A percentile compares a stretch with the other conserved stretches of the same genome.
Evolutionary conservation across 768 basidiomycete genomes (phyloP).

Genomic region (Kwoniella bestiolae): DNA sequence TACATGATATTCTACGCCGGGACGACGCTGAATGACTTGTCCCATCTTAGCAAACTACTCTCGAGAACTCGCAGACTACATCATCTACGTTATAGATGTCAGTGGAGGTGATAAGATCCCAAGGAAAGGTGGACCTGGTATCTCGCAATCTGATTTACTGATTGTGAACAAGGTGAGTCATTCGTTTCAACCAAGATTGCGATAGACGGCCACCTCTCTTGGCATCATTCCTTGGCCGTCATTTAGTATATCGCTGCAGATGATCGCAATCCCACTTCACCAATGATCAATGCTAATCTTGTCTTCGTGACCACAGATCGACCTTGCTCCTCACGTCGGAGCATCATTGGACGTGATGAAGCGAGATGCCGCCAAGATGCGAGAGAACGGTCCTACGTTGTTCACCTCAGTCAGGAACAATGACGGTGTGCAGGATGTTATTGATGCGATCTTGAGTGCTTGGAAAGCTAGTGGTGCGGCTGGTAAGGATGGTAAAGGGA

Average conservation of each 20-base stretch:
- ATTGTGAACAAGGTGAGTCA: constrained; percentile 85
- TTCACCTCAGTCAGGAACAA: constrained; percentile 82
- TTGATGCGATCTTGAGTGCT: constrained; percentile 79
- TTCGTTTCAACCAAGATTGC: neutral
- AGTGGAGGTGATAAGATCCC: constrained; percentile 96
- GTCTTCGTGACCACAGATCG: constrained; percentile 66
- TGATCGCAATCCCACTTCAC: neutral
- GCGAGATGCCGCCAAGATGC: constrained; percentile 88
- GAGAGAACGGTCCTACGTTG: constrained; percentile 89
- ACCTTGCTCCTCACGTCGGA: constrained; percentile 87
- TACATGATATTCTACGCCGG: too few species aligned
- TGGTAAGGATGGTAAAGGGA: constrained; percentile 44
- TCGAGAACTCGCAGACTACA: constrained; percentile 94
- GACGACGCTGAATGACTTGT: too few species aligned
- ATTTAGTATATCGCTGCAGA: too few species aligned
- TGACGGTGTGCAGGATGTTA: constrained; percentile 79
- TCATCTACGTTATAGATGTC: constrained; percentile 66
- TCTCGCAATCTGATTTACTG: constrained; percentile 86
- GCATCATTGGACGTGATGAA: constrained; percentile 95
- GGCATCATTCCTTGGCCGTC: neutral
- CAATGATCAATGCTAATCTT: neutral
- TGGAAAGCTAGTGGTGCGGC: constrained; percentile 68
- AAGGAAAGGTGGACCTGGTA: constrained; percentile 95
- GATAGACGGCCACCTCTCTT: neutral
- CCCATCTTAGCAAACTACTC: constrained; percentile 92